Percentiles rank a stretch among this genome's conserved stretches.
phyloP scores from a whole-genome alignment of 2,329 filamentous ascomycete genomes.

The Microcera coccophila region DNA sequence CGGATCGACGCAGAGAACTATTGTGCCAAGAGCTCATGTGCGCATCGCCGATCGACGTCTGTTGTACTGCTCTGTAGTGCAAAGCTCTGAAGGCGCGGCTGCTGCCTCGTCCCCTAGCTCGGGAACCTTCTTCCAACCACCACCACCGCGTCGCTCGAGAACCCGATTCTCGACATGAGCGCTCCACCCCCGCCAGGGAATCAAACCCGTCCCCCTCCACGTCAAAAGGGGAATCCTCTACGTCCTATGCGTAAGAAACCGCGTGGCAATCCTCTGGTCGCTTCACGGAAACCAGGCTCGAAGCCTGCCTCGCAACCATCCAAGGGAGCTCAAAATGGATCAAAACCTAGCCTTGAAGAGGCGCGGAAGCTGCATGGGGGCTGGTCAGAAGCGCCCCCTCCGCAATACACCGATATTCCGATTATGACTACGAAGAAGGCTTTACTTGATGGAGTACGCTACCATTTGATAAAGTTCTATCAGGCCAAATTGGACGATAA shows the following conservation, averaged over 20 bases:
- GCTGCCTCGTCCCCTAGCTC: conserved; percentile 9
- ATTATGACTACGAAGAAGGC: conserved; percentile 80
- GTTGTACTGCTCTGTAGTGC: not conserved
- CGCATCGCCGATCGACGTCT: no score
- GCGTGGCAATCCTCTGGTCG: conserved; percentile 59
- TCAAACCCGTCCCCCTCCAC: conserved; percentile 25
- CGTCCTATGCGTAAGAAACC: conserved; percentile 40
- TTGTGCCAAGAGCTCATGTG: no score
- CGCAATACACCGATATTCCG: conserved; percentile 55
- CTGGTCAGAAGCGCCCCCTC: conserved; percentile 53
- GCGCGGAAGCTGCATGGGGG: conserved; percentile 49
- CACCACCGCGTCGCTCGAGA: conserved; percentile 1
- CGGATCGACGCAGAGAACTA: conserved; percentile 3
- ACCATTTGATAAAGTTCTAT: conserved; percentile 80
- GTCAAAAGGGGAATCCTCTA: conserved; percentile 34
- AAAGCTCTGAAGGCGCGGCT: conserved; percentile 9
- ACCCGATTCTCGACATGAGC: conserved; percentile 38
- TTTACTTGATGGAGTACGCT: conserved; percentile 72
- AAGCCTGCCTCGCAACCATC: conserved; percentile 22
- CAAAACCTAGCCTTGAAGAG: conserved; percentile 37
- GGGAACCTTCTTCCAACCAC: conserved; percentile 3
- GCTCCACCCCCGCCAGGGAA: conserved; percentile 37
- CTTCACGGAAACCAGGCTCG: conserved; percentile 46
- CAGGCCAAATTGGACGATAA: conserved; percentile 56
- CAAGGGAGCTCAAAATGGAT: conserved; percentile 24